Evolutionary conservation across 352 stramenopile species (phyloP).

Genomic region (Pythium pyrilobum): DNA sequence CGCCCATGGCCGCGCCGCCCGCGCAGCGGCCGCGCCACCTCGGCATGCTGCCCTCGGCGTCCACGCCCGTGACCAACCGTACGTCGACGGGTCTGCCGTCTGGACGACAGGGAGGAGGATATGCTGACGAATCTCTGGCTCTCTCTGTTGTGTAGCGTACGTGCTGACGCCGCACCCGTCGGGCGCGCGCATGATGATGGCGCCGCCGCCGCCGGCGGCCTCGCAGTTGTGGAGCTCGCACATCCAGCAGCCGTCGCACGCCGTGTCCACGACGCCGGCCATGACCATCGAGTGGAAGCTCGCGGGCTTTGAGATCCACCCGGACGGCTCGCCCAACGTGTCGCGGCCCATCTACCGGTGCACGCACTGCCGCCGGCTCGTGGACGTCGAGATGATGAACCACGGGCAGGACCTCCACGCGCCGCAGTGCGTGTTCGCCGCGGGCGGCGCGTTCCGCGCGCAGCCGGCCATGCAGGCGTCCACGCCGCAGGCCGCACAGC

Average conservation of each 20-base stretch:
- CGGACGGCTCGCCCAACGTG: conserved; percentile 60
- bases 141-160: conserved; percentile 6
- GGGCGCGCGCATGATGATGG: conserved; percentile 24
- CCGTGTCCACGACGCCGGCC: conserved; percentile 14
- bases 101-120: no score
- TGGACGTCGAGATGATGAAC: conserved; percentile 68
- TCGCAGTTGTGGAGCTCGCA: conserved; percentile 43
- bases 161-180: conserved; percentile 20
- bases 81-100: no score
- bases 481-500: conserved; percentile 4
- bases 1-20: conserved; percentile 4
- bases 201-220: conserved; percentile 14
- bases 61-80: conserved; percentile 10
- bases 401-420: conserved; percentile 52
- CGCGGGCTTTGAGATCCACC: conserved; percentile 74
- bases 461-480: conserved; percentile 8
- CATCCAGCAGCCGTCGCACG: conserved; percentile 31
- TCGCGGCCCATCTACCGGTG: conserved; percentile 75
- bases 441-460: background rate
- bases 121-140: no score
- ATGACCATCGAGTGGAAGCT: conserved; percentile 65
- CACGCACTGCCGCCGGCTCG: conserved; percentile 54
- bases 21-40: conserved; percentile 15
- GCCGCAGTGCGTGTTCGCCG: conserved; percentile 46
- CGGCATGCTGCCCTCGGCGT: conserved; percentile 4